phyloP scores from a whole-genome alignment of 495 filamentous ascomycete genomes.

The Cenococcum geophilum region DNA sequence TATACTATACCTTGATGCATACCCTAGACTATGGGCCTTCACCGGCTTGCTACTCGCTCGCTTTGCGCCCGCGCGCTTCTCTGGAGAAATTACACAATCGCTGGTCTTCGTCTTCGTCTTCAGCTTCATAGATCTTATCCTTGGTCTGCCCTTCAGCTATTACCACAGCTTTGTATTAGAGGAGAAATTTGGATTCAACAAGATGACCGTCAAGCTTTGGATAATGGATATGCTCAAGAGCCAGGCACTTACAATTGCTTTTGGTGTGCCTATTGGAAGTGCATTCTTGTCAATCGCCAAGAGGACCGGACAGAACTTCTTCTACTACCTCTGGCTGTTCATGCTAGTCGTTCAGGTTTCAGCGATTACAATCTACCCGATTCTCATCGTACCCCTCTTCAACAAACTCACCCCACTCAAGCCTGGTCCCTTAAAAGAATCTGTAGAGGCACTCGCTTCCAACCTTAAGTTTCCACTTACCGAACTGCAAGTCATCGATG shows the following conservation, averaged over 20 bases:
- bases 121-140: constrained; percentile 66
- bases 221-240: constrained; percentile 88
- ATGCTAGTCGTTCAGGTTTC: constrained; percentile 80
- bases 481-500: constrained; percentile 92
- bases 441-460: constrained; percentile 77
- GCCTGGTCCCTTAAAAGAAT: constrained; percentile 77
- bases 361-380: constrained; percentile 92
- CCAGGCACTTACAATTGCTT: constrained; percentile 68
- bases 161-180: constrained; percentile 95
- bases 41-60: constrained; percentile 65
- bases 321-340: constrained; percentile 96
- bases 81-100: constrained; percentile 89
- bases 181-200: constrained; percentile 98
- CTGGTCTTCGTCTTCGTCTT: constrained; percentile 88
- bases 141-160: constrained; percentile 74
- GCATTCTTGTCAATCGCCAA: constrained; percentile 88
- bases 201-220: constrained; percentile 86
- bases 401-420: constrained; percentile 95
- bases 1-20: constrained; percentile 83
- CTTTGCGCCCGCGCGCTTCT: constrained; percentile 69
- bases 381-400: constrained; percentile 89
- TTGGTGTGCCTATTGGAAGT: constrained; percentile 80
- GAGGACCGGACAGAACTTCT: constrained; percentile 85
- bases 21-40: constrained; percentile 82
- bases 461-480: constrained; percentile 84